Evolutionary conservation across 306 rosid genomes (phyloP), one percentile per base, ranked within the genome.

Genomic region (Pyrus communis): DNA sequence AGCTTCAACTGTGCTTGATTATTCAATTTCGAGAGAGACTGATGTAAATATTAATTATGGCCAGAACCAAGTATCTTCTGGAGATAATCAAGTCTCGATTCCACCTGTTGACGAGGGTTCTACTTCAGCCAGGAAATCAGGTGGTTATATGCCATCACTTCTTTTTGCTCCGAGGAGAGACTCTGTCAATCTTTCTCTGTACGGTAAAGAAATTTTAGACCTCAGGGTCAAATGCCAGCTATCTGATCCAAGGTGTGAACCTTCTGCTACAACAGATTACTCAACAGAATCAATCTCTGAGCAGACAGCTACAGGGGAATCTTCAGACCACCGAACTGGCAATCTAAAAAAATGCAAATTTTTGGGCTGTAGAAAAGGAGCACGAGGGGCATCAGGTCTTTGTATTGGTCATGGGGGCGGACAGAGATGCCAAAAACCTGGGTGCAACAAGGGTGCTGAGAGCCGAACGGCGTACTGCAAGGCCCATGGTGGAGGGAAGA

Each of bases 361-460:
- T 75, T 67, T 84, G 40, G 93, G 97, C 66, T 93, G 98, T 57
- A 65, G 78, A 43, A 93, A 91, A 84, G 98, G 98, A 61, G 98
- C 98, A 67, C 89, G 98, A 68, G 98, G 98, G 77, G 96, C 93
- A 77, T 84, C 99, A 10, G 99, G 99, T 71, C 97, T 95, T 76
- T 95, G 99, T 82, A 95, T 95, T 78, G 97, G 97, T 64, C 99
- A 95, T 76, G 99, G 99, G 54, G 99, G 99, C 70, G 99, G 99
- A 64, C 97, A 92, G 80, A 95, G 99, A 87, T 95, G 99, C 82
- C 96, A 89, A 79, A 95, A 92, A 85, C 96, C 89, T 10, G 97
- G 97, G 60, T 95, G 99, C 89, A 91, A 89, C 89, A 95, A 92
- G 85, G 99, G 99, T 70, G 88, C 99, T 21, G 99, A 95, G 84